Evolutionary conservation across 306 rosid genomes (phyloP).

Genomic region (Erythrophleum fordii): DNA sequence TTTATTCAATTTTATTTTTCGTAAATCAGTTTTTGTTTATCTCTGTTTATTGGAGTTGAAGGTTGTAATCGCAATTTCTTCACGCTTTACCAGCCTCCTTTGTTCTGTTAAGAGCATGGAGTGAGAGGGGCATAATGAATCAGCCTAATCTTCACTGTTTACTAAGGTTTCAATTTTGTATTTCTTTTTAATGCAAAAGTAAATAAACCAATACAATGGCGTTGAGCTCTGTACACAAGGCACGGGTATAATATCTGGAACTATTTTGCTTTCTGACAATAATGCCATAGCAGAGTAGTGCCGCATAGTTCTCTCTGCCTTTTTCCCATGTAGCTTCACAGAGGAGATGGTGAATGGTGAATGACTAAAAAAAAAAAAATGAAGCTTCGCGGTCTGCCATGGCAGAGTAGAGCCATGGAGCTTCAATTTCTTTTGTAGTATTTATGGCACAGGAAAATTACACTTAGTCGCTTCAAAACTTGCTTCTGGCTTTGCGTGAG

Average conservation of each 20-base stretch:
- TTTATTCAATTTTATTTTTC: neutral
- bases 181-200: slow-evolving; percentile 59
- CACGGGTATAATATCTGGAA: slow-evolving; percentile 56
- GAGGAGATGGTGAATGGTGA: too few relatives aligned
- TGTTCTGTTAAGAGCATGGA: neutral
- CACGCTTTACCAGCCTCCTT: neutral
- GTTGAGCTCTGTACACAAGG: slow-evolving; percentile 76
- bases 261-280: neutral
- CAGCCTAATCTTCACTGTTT: neutral
- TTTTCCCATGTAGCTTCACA: too few relatives aligned
- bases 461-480: too few relatives aligned
- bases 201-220: slow-evolving; percentile 53
- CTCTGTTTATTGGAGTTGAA: neutral
- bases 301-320: too few relatives aligned
- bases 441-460: too few relatives aligned
- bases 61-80: neutral
- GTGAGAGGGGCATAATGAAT: neutral
- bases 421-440: neutral
- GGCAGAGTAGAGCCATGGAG: too few relatives aligned
- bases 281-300: slow-evolving; percentile 14
- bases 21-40: neutral
- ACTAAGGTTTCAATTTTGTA: neutral
- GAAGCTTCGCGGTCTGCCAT: too few relatives aligned
- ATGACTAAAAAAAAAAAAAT: too few relatives aligned
- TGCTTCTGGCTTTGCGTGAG: too few relatives aligned